Evolutionary conservation across 2,329 filamentous ascomycete species (phyloP).

Genomic region (Aspergillus flavus): DNA sequence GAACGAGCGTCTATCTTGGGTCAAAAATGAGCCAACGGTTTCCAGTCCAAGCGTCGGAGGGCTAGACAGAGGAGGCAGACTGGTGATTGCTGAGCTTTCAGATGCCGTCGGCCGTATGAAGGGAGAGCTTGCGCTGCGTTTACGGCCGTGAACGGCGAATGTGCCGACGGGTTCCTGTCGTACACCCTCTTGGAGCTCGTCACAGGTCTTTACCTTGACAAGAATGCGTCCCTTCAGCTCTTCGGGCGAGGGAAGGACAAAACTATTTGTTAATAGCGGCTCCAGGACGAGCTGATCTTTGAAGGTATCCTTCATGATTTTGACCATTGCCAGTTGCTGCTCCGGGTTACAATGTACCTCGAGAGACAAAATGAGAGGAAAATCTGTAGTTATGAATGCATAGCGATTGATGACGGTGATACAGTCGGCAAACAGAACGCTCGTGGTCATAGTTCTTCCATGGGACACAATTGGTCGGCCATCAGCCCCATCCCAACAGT

Average conservation of each 20-base stretch:
- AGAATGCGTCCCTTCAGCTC: conserved; percentile 81
- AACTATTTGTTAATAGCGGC: conserved; percentile 68
- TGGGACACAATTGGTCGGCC: conserved; percentile 89
- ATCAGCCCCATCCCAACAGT: conserved; percentile 94
- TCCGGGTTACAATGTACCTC: conserved; percentile 87
- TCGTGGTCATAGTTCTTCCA: conserved; percentile 83
- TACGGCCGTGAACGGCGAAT: conserved; percentile 45
- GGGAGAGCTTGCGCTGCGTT: conserved; percentile 76
- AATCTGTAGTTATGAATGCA: conserved; percentile 83
- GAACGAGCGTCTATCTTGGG: conserved; percentile 56
- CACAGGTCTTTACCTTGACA: conserved; percentile 90
- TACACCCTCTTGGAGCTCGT: conserved; percentile 52
- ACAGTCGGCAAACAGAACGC: conserved; percentile 87
- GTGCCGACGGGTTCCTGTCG: conserved; percentile 44
- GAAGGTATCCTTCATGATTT: conserved; percentile 84
- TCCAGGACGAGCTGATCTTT: conserved; percentile 76
- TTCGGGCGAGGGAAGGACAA: conserved; percentile 79
- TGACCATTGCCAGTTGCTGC: conserved; percentile 86
- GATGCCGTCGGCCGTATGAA: conserved; percentile 65
- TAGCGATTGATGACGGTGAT: conserved; percentile 94
- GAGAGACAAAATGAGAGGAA: conserved; percentile 90
- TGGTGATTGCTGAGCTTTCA: conserved; percentile 59
- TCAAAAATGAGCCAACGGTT: conserved; percentile 46
- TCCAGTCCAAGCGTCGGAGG: conserved; percentile 56
- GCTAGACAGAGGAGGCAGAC: conserved; percentile 54